Percentiles rank a stretch among this genome's conserved stretches.
phyloP scores from a whole-genome alignment of 2,329 filamentous ascomycete species.

The Pseudogymnoascus sp. region DNA sequence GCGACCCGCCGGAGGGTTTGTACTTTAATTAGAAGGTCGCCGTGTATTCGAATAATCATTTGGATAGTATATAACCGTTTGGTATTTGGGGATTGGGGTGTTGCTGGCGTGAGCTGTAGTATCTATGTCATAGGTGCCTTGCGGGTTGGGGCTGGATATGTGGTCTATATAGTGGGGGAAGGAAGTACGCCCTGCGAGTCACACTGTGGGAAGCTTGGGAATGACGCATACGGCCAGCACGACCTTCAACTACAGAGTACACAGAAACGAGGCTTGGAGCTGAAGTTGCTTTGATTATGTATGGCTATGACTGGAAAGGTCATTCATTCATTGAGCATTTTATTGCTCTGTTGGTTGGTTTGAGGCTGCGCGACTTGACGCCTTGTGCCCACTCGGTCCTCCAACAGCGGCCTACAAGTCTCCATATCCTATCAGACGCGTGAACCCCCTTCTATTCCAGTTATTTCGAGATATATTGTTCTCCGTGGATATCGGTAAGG shows the following conservation, averaged over 20 bases:
- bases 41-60: constrained; percentile 12
- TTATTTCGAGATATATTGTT: constrained; percentile 4
- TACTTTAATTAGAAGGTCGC: constrained; percentile 1
- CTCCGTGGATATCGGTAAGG: not conserved
- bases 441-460: not conserved
- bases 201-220: not conserved
- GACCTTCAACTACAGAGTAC: not conserved
- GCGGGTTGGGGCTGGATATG: not conserved
- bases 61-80: not conserved
- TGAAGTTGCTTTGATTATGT: constrained; percentile 1
- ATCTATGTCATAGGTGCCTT: constrained; percentile 4
- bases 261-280: not conserved
- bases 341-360: constrained; percentile 7
- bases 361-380: constrained; percentile 2
- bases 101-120: not conserved
- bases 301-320: constrained; percentile 1
- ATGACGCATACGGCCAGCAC: not conserved
- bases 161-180: constrained; percentile 7
- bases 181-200: not conserved
- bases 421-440: not conserved
- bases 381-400: not conserved
- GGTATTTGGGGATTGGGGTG: not conserved
- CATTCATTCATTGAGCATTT: constrained; percentile 7
- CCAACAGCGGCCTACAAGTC: not conserved
- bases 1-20: constrained; percentile 3